Base-by-base conservation (phyloP, 1,284 basidiomycete species). In the Leccinum pachyderme region DNA sequence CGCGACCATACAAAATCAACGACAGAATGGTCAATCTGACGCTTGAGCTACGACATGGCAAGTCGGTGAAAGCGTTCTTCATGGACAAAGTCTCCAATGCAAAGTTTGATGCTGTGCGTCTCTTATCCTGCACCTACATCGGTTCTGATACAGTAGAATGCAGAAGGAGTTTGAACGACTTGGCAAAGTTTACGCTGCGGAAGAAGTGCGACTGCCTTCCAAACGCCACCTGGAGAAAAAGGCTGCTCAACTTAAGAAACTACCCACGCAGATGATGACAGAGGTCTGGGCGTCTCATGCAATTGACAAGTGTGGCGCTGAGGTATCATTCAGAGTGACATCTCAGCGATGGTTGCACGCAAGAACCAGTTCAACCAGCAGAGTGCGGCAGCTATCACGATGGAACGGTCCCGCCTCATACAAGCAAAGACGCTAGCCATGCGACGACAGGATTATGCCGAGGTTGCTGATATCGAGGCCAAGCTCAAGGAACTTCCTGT, bases 71-170 rank as follows among this genome's bases (percentile, higher is more conserved):
- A 53, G 56, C 72, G 1, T 93, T 87, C 63, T 68, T 74, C 3
- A 91, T 95, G 82, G 89, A 92, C 64, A 88, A 86, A 61, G 83
- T 94, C 3, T 95, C 92, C 4, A 94, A 95, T 66, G 72, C 80
- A 2, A 60, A 73, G 4, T 84, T 89, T 58, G 73, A 74, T 24
- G 72, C 75, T 61, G 91, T 91, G 60, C 56, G 83, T 74, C 33
- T n/a, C 44, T 55, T 41, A 25, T 31, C 12, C n/a, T 46, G 41
- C 3, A 35, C 11, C 9, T 28, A 15, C 47, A 11, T 53, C 46
- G 13, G 39, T 27, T 49, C 54, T 59, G n/a, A 71, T 52, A 22
- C 31, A 13, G 28, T 7, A 31, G 52, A 49, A 33, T 59, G 33
- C 65, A 95, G 91, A 80, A 78, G 69, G 93, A 95, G 65, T 93